A percentile compares a stretch with the other conserved stretches of the same genome.
phyloP scores from a whole-genome alignment of 2,329 filamentous ascomycete species.

The Ceratocystis albifundus region DNA sequence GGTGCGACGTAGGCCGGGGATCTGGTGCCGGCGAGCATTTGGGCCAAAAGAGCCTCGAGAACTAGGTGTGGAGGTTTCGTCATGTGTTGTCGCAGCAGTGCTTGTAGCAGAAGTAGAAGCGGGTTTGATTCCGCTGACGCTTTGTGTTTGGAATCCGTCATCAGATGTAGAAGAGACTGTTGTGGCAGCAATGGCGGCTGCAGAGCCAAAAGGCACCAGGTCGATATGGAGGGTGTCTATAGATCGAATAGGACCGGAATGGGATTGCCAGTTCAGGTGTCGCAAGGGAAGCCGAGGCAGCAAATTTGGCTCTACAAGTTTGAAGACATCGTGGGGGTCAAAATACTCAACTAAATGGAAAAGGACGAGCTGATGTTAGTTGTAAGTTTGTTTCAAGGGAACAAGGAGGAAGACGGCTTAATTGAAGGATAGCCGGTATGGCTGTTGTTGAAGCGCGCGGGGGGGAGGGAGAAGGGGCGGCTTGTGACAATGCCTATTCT shows the following conservation, averaged over 20 bases:
- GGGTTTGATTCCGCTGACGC: conserved; percentile 34
- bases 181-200: conserved; percentile 33
- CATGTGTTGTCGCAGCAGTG: conserved; percentile 31
- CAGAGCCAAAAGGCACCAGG: conserved; percentile 52
- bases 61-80: conserved; percentile 24
- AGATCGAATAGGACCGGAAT: conserved; percentile 77
- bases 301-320: conserved; percentile 66
- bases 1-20: conserved; percentile 81
- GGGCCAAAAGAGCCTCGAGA: conserved; percentile 28
- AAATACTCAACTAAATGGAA: conserved; percentile 70
- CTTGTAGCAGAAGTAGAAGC: conserved; percentile 31
- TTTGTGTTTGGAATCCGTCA: conserved; percentile 52
- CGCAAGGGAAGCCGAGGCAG: conserved; percentile 69
- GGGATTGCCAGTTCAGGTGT: conserved; percentile 95
- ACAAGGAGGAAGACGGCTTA: conserved; percentile 7
- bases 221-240: conserved; percentile 90
- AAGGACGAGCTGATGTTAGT: neutral
- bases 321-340: conserved; percentile 82
- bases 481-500: neutral
- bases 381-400: conserved; percentile 23
- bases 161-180: conserved; percentile 34
- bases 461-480: conserved; percentile 8
- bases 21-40: conserved; percentile 70
- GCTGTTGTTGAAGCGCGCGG: neutral
- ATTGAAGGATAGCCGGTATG: neutral